Evolutionary conservation across 768 basidiomycete genomes (phyloP).

Genomic region (Lepiota brunneoincarnata): DNA sequence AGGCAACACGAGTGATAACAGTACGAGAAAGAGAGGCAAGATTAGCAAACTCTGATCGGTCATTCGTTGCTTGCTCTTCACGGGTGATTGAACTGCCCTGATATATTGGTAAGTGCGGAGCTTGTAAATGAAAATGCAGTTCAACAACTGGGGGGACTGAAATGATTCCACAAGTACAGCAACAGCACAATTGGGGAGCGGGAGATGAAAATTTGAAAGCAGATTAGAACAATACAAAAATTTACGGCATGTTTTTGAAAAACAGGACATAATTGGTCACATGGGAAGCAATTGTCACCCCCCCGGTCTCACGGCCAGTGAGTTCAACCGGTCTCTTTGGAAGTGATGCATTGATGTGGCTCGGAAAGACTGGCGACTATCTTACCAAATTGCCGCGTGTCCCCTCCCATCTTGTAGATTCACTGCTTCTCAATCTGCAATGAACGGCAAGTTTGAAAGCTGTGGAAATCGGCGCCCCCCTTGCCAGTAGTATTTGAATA

Average conservation of each 20-base stretch:
- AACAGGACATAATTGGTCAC: constrained; percentile 21
- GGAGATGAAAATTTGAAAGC: not conserved
- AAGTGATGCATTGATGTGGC: constrained; percentile 24
- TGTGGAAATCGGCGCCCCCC: constrained; percentile 11
- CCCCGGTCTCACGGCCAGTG: constrained; percentile 25
- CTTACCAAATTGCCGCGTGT: constrained; percentile 28
- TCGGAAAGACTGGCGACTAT: constrained; percentile 5
- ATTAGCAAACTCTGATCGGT: constrained; percentile 6
- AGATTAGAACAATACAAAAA: not conserved
- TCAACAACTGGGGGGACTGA: not conserved
- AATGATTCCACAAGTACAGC: not conserved
- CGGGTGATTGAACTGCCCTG: not conserved
- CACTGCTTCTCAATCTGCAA: constrained; percentile 11
- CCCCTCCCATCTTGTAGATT: constrained; percentile 15
- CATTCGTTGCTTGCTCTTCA: not conserved
- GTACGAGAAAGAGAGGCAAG: not conserved
- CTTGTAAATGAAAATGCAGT: not conserved
- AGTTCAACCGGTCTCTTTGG: constrained; percentile 15
- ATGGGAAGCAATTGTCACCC: constrained; percentile 20
- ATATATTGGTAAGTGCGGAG: not conserved
- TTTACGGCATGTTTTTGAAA: constrained; percentile 2
- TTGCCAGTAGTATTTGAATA: constrained; percentile 8
- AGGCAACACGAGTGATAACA: not conserved
- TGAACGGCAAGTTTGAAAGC: constrained; percentile 9
- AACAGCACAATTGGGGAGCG: not conserved